phyloP scores from a whole-genome alignment of 202 grass and related monocot genomes.

The Panicum hallii region DNA sequence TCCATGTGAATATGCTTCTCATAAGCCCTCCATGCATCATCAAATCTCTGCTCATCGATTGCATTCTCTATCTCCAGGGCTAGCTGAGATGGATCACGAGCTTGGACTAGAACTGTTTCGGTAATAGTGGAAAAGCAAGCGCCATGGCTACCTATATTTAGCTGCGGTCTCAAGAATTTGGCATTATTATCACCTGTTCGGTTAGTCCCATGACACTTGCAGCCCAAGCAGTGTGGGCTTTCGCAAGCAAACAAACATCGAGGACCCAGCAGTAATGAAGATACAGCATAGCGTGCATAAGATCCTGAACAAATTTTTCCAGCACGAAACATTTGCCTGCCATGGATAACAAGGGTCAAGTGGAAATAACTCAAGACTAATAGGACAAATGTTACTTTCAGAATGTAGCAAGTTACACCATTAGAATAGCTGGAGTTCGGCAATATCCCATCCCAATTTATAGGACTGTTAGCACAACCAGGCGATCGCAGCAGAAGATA shows the following conservation, averaged over 20 bases:
- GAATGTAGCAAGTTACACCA: background rate
- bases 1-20: constrained; percentile 70
- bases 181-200: background rate
- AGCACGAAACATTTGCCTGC: constrained; percentile 51
- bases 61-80: constrained; percentile 69
- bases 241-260: background rate
- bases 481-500: constrained; percentile 23
- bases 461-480: background rate
- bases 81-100: constrained; percentile 61
- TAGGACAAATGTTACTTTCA: background rate
- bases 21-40: constrained; percentile 81
- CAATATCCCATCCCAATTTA: background rate
- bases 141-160: background rate
- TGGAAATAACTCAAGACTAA: background rate
- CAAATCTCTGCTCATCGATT: constrained; percentile 65
- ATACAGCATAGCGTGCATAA: constrained; percentile 1
- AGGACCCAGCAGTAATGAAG: constrained; percentile 2
- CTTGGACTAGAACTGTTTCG: constrained; percentile 69
- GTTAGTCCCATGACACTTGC: constrained; percentile 13
- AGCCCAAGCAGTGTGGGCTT: background rate
- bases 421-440: background rate
- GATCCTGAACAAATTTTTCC: constrained; percentile 40
- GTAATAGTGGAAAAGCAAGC: constrained; percentile 54
- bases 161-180: constrained; percentile 4
- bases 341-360: background rate